Evolutionary conservation across 2,329 filamentous ascomycete genomes (phyloP).

Genomic region (Aspergillus quadricinctus): DNA sequence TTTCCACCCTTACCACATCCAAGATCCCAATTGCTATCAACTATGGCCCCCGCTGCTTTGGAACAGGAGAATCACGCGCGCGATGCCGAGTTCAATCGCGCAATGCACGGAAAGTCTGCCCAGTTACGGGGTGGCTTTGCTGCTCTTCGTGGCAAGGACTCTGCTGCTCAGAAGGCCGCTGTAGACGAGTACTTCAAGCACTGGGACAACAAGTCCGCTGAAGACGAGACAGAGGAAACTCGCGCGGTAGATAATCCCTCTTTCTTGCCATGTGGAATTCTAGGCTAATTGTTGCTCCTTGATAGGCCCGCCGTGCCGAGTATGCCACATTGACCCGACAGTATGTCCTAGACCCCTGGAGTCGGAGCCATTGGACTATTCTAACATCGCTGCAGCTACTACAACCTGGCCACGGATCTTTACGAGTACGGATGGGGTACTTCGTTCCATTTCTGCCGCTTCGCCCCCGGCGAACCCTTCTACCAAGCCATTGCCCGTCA

Average conservation of each 20-base stretch:
- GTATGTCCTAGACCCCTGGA: conserved; percentile 51
- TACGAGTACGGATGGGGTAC: conserved; percentile 97
- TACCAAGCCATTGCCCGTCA: conserved; percentile 89
- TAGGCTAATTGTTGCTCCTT: conserved; percentile 8
- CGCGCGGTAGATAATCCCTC: conserved; percentile 59
- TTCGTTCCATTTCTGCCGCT: conserved; percentile 97
- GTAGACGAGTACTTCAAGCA: conserved; percentile 95
- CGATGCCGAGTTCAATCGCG: conserved; percentile 88
- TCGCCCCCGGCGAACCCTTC: conserved; percentile 81
- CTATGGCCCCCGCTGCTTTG: conserved; percentile 56
- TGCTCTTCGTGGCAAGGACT: conserved; percentile 82
- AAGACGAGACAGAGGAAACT: conserved; percentile 75
- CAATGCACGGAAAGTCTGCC: conserved; percentile 72
- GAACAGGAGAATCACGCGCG: conserved; percentile 78
- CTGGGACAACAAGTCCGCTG: conserved; percentile 79
- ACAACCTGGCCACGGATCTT: conserved; percentile 92
- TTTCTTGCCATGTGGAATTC: neutral
- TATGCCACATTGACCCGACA: conserved; percentile 92
- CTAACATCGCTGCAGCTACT: conserved; percentile 60
- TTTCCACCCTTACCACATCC: conserved; percentile 13
- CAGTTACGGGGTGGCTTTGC: conserved; percentile 67
- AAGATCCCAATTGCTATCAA: conserved; percentile 19
- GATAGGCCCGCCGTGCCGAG: conserved; percentile 71
- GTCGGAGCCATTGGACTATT: neutral
- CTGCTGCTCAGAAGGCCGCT: conserved; percentile 71